Evolutionary conservation across 768 basidiomycete species (phyloP), one percentile per base, ranked within the genome.

Genomic region (Russula abietina): DNA sequence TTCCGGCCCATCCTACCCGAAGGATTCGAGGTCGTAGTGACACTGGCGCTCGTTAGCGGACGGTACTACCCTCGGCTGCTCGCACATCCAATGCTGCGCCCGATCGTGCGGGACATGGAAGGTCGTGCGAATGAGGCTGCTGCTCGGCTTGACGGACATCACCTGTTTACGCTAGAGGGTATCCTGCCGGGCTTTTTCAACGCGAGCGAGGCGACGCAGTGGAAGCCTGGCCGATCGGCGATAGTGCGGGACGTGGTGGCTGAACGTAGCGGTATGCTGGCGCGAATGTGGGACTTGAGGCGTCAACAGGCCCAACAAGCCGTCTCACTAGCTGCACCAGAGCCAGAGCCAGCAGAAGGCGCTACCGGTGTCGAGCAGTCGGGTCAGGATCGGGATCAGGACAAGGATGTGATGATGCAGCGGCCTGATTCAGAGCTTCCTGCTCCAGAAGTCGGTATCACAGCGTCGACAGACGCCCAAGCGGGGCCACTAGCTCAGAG

Each of bases 61-160:
- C 79, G 92, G 59, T 93, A 93, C 71, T 93, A 93, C 70, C 88
- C 91, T 5, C 75, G 79, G 7, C 77, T 93, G 39, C 78, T 91
- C 26, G 70, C 76, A 24, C 88, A 91, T 69, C 88, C 88, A 1
- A 75, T 85, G 39, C 73, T 91, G 22, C 72, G 72, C 14, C 71
- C 74, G 4, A 68, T 67, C 24, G 81, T 80, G 14, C 68, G 81
- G 48, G 61, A 71, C 39, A 75, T 22, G 24, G 67, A n/a, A 75
- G 77, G 16, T 67, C 72, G 7, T 74, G 72, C 28, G 62, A 67
- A 39, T 64, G 63, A n/a, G 75, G 73, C 43, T 65, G 81, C n/a
- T 52, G 39, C 53, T 17, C 24, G 43, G 11, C 62, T 74, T 11
- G 75, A 77, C 33, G 76, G 71, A 14, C 78, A 78, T 53, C 80